These are phyloP conservation scores for Colletotrichum sp. DNA, from an alignment of 2,329 filamentous ascomycete genomes.

Conservation along the genomic window DNA sequence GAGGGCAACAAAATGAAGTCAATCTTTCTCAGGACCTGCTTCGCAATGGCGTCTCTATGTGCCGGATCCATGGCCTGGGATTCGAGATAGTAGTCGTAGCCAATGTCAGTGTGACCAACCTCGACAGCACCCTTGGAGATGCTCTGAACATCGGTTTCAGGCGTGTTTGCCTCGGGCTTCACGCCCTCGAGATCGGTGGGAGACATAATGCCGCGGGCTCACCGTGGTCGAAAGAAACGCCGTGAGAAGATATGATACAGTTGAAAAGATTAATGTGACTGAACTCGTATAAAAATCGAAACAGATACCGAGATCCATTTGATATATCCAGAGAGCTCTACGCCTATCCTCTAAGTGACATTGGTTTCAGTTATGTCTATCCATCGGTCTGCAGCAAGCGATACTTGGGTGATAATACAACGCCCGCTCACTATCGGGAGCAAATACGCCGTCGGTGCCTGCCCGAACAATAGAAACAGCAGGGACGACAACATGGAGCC, in stretches of 20 bases:
- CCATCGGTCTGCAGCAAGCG: neutral
- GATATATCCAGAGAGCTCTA: neutral
- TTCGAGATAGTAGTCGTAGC: neutral
- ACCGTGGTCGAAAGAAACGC: fast-evolving
- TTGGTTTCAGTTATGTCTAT: neutral
- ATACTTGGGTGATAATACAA: fast-evolving
- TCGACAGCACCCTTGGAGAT: neutral
- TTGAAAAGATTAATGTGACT: fast-evolving
- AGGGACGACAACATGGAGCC: fast-evolving
- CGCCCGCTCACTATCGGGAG: neutral
- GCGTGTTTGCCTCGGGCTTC: neutral
- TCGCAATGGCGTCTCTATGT: neutral
- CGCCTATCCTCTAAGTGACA: neutral
- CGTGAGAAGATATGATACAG: neutral
- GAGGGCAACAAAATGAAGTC: neutral
- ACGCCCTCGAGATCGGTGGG: neutral
- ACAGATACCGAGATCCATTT: neutral
- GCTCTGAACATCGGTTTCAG: neutral
- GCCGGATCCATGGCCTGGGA: neutral
- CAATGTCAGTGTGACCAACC: neutral
- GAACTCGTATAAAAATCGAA: fast-evolving
- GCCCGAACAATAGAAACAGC: neutral
- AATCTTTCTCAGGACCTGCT: neutral
- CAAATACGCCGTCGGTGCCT: fast-evolving
- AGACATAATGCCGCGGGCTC: neutral